A percentile compares a stretch with the other conserved stretches of the same genome.
Conservation (phyloP, 2,329 filamentous ascomycete species). For the Colletotrichum lini region DNA sequence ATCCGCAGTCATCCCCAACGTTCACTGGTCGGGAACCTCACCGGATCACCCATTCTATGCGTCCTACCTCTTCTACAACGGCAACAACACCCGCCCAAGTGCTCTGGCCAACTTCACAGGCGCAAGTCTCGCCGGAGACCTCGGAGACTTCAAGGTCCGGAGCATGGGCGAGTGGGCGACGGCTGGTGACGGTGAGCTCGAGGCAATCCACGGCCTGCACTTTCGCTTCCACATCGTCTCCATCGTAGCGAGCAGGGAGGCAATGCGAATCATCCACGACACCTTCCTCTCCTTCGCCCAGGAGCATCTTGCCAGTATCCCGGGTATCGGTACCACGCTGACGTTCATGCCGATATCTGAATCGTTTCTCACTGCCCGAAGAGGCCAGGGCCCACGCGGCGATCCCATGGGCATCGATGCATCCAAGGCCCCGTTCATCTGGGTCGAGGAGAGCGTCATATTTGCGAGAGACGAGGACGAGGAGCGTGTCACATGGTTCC, state of each 20-base stretch:
- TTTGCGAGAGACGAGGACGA: neutral
- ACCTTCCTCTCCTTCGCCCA: neutral
- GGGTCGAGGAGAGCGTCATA: conserved; percentile 2
- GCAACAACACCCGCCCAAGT: neutral
- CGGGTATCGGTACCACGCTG: neutral
- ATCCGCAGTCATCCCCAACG: neutral
- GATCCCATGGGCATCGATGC: conserved; percentile 18
- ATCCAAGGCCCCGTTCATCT: conserved; percentile 9
- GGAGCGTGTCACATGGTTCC: neutral
- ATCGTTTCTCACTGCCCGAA: conserved; percentile 1
- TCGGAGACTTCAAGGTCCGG: neutral
- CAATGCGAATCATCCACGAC: conserved; percentile 16
- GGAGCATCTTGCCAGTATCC: neutral
- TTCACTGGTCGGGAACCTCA: neutral
- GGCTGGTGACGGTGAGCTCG: neutral
- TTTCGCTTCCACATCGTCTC: conserved; percentile 10
- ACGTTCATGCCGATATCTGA: conserved; percentile 18
- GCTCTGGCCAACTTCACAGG: conserved; percentile 2
- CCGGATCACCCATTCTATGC: neutral
- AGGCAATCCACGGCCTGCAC: neutral
- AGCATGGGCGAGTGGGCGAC: conserved; percentile 2
- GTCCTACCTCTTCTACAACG: conserved; percentile 21
- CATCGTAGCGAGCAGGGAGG: conserved; percentile 9
- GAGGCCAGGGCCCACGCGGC: neutral
- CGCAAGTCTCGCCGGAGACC: neutral